A percentile compares a stretch with the other conserved stretches of the same genome.
Evolutionary conservation across 2,329 filamentous ascomycete species (phyloP).

Genomic region (Colletotrichum chrysophilum): DNA sequence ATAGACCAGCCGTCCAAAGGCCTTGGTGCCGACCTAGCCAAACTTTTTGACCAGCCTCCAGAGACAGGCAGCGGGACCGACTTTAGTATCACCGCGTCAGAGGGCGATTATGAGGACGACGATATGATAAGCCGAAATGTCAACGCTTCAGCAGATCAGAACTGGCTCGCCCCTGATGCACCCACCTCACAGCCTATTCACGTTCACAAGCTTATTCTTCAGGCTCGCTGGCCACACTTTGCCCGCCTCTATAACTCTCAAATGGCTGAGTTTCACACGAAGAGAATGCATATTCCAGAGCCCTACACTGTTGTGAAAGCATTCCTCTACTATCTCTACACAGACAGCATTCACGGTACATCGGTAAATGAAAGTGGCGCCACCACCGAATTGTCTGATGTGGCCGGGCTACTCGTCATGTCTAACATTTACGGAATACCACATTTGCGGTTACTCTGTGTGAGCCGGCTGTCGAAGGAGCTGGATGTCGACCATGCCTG

Average conservation of each 20-base stretch:
- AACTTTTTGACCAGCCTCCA: slow-evolving; percentile 84
- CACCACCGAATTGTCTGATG: slow-evolving; percentile 80
- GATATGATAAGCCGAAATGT: slow-evolving; percentile 59
- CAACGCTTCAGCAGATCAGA: slow-evolving; percentile 48
- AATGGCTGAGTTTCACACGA: slow-evolving; percentile 97
- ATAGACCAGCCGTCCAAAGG: slow-evolving; percentile 65
- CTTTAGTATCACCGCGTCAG: slow-evolving; percentile 87
- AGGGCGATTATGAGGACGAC: slow-evolving; percentile 76
- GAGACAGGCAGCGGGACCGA: slow-evolving; percentile 88
- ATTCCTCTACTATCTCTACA: slow-evolving; percentile 96
- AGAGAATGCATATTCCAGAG: slow-evolving; percentile 97
- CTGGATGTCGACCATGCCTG: slow-evolving; percentile 95
- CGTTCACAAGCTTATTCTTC: slow-evolving; percentile 92
- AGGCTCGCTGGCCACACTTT: slow-evolving; percentile 97
- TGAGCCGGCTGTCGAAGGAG: slow-evolving; percentile 88
- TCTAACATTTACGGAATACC: slow-evolving; percentile 98
- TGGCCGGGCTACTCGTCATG: slow-evolving; percentile 95
- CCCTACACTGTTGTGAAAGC: slow-evolving; percentile 93
- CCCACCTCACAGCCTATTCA: slow-evolving; percentile 84
- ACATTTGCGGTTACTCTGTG: slow-evolving; percentile 86
- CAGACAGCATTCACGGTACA: slow-evolving; percentile 78
- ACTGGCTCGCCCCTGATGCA: slow-evolving; percentile 65
- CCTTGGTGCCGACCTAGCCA: slow-evolving; percentile 84
- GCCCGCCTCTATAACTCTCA: slow-evolving; percentile 88
- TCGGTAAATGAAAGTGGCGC: slow-evolving; percentile 66